Percentiles rank a stretch among this genome's conserved stretches.
phyloP scores from a whole-genome alignment of 2,329 filamentous ascomycete species.

The Penicillium paneum region DNA sequence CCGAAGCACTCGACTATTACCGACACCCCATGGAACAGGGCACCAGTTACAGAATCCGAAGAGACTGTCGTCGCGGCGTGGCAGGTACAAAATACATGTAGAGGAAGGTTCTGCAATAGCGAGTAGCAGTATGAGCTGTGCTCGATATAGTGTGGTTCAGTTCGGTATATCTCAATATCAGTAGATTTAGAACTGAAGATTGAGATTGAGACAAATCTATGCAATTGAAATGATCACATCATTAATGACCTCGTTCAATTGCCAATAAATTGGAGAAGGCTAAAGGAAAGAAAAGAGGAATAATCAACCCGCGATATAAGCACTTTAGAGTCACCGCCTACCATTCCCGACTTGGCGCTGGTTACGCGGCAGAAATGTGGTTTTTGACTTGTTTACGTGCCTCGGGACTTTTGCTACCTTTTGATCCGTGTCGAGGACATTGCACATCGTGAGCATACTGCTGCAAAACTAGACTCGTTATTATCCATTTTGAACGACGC shows the following conservation, averaged over 20 bases:
- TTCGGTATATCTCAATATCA: background rate
- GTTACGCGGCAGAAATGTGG: slow-evolving; percentile 4
- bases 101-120: background rate
- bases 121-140: background rate
- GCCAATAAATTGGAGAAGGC: background rate
- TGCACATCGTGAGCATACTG: too few relatives aligned
- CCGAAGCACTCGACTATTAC: slow-evolving; percentile 64
- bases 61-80: slow-evolving; percentile 55
- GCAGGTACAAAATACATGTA: slow-evolving; percentile 5
- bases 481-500: background rate
- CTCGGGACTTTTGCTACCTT: background rate
- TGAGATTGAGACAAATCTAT: background rate
- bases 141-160: background rate
- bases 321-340: background rate
- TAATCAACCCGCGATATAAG: slow-evolving; percentile 1
- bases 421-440: background rate
- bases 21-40: slow-evolving; percentile 67
- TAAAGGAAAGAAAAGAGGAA: background rate
- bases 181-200: background rate
- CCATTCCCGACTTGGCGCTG: background rate
- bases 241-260: slow-evolving; percentile 9
- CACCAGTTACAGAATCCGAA: slow-evolving; percentile 57
- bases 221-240: slow-evolving; percentile 4
- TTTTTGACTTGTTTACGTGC: slow-evolving; percentile 1
- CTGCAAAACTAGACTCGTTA: background rate